phyloP scores from a whole-genome alignment of 1,139 yeast species.

The Wickerhamiella pararugosa region DNA sequence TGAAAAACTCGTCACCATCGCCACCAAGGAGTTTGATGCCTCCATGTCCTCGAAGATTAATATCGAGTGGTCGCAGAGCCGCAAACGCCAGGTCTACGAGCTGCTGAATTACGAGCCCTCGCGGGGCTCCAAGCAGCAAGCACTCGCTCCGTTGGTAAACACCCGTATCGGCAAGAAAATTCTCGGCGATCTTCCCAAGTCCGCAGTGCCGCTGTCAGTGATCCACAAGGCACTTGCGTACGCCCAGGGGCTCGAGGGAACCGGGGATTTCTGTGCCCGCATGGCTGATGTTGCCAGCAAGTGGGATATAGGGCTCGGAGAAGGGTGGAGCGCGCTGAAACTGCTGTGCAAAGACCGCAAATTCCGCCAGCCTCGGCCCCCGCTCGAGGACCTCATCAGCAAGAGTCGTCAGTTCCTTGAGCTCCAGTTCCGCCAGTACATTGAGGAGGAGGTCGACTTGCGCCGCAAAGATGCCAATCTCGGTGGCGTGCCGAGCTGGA shows the following conservation, averaged over 20 bases:
- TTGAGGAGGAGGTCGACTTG: conserved; percentile 57
- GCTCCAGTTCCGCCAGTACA: conserved; percentile 56
- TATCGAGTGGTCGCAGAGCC: conserved; percentile 61
- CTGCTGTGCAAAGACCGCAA: conserved; percentile 3
- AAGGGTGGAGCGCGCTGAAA: conserved; percentile 8
- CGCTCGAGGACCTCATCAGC: conserved; percentile 37
- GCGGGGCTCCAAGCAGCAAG: background rate
- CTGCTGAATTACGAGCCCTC: background rate
- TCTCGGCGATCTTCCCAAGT: conserved; percentile 4
- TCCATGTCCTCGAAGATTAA: conserved; percentile 60
- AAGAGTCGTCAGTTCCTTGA: conserved; percentile 48
- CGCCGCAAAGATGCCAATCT: conserved; percentile 39
- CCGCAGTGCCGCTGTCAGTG: background rate
- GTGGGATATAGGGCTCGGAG: conserved; percentile 8
- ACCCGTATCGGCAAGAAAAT: conserved; percentile 2
- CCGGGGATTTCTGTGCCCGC: too few species aligned
- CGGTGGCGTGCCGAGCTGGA: conserved; percentile 52
- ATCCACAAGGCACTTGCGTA: conserved; percentile 1
- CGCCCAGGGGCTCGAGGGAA: background rate
- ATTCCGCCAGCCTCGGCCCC: conserved; percentile 1
- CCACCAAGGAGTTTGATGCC: conserved; percentile 71
- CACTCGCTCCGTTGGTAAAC: background rate
- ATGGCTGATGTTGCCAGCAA: conserved; percentile 5
- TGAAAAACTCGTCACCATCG: conserved; percentile 59
- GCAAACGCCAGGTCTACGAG: conserved; percentile 38